Conservation (phyloP, 139 green algal species). For the Eudorina sp. region DNA sequence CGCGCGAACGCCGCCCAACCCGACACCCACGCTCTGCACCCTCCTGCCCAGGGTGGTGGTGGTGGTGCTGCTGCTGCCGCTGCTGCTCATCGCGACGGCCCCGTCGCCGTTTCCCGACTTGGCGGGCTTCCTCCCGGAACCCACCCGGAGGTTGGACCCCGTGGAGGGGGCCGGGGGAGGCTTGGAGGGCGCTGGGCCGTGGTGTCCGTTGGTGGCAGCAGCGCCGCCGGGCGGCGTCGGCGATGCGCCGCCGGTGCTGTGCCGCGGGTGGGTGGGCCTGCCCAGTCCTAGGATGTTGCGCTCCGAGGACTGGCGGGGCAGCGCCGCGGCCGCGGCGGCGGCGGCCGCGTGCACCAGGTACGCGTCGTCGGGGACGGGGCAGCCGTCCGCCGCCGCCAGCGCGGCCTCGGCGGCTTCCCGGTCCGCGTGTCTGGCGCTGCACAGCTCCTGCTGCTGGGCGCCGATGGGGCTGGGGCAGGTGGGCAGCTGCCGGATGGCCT, state of each 20-base stretch:
- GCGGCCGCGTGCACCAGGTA: background rate
- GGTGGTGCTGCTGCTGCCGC: background rate
- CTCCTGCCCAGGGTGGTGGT: background rate
- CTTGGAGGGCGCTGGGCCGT: too few species aligned
- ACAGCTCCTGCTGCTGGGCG: slow-evolving; percentile 36
- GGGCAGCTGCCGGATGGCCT: slow-evolving; percentile 49
- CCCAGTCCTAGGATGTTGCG: background rate
- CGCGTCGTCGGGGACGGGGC: background rate
- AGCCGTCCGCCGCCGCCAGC: background rate
- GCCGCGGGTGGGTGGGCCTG: background rate
- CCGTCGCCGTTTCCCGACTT: background rate
- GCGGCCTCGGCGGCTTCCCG: background rate
- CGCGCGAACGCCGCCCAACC: too few species aligned
- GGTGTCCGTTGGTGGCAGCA: too few species aligned
- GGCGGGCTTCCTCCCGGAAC: background rate
- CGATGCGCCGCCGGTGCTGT: too few species aligned
- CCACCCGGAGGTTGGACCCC: too few species aligned
- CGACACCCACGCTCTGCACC: too few species aligned
- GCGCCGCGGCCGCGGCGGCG: background rate
- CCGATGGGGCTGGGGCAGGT: slow-evolving; percentile 22
- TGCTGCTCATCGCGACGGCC: background rate
- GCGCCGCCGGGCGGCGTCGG: too few species aligned
- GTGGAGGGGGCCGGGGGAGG: too few species aligned
- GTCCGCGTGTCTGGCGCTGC: slow-evolving; percentile 7
- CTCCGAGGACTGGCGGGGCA: background rate